Conservation (phyloP, 176 grass and related monocot genomes). For the Areca catechu region DNA sequence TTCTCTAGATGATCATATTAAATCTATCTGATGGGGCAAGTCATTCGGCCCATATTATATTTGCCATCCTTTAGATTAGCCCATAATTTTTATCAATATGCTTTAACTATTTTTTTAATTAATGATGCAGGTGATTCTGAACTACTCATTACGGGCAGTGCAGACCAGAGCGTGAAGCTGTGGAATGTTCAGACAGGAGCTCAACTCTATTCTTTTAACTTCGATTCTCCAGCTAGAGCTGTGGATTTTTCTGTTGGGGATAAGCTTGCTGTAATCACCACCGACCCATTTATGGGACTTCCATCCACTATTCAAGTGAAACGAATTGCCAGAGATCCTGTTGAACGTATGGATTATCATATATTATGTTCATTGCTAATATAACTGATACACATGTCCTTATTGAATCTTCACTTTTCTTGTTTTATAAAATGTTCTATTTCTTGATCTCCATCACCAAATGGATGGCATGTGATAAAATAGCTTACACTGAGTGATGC, state of each 20-base stretch:
- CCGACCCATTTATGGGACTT: slow-evolving; percentile 78
- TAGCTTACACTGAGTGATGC: no score
- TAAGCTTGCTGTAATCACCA: slow-evolving; percentile 58
- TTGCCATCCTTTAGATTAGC: no score
- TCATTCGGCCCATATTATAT: no score
- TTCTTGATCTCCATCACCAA: no score
- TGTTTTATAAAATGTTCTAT: background rate
- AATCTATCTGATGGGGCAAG: no score
- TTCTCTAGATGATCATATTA: no score
- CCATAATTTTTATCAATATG: no score
- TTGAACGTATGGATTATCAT: slow-evolving; percentile 37
- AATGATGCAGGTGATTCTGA: slow-evolving; percentile 39
- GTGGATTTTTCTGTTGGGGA: slow-evolving; percentile 64
- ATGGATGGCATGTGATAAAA: no score
- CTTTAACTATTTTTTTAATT: background rate
- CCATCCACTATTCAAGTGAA: slow-evolving; percentile 78
- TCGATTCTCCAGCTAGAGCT: slow-evolving; percentile 65
- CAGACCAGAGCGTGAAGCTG: slow-evolving; percentile 72
- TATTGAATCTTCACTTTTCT: background rate
- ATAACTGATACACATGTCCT: background rate
- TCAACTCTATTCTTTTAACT: slow-evolving; percentile 66
- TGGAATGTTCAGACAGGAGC: slow-evolving; percentile 69
- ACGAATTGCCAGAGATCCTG: slow-evolving; percentile 46
- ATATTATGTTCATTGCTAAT: background rate
- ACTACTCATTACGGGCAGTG: slow-evolving; percentile 59